Evolutionary conservation across 768 basidiomycete species (phyloP), one percentile per base, ranked within the genome.

Genomic region (Boletus rufocinnamomeus): DNA sequence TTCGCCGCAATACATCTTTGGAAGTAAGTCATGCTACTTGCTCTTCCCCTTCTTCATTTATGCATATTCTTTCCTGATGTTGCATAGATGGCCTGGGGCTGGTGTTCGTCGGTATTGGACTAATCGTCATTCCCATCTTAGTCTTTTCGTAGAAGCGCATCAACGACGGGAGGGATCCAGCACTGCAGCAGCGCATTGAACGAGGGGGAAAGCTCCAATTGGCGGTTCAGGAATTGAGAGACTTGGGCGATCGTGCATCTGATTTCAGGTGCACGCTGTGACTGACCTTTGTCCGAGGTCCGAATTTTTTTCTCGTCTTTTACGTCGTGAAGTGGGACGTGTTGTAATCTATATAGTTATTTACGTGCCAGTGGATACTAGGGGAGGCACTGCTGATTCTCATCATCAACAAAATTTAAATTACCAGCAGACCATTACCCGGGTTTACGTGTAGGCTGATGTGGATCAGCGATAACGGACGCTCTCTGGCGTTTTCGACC

Each of bases 81-180:
- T 25, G 44, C 7, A 11, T 23, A 87, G 87, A 88, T 63, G 84
- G 75, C 1, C 50, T 86, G 16, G 86, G 87, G 69, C 72, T 89
- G 25, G 85, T 86, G 84, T 86, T 88, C 56, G 78, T 88, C 23
- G 82, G 82, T 4, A 84, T 89, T 37, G 87, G 87, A 0, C 74
- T 87, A 63, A 74, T 87, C 8, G 66, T 71, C 30, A 63, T 84
- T 1, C 83, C 83, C 0, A 70, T 82, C 28, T 74, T 79, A 10
- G 77, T 82, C 6, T 37, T 85, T 8, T 47, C 71, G 2, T 89
- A 89, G 66, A 78, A 52, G 41, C 76, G 77, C 40, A 85, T 88
- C 71, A 89, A 89, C 68, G 66, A 71, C 10, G 71, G 72, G 55
- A 76, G 87, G 35, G 87, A 87, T 7, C 50, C 35, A 17, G 63